phyloP scores from a whole-genome alignment of 306 rosid species.

The Acmispon strigosus region DNA sequence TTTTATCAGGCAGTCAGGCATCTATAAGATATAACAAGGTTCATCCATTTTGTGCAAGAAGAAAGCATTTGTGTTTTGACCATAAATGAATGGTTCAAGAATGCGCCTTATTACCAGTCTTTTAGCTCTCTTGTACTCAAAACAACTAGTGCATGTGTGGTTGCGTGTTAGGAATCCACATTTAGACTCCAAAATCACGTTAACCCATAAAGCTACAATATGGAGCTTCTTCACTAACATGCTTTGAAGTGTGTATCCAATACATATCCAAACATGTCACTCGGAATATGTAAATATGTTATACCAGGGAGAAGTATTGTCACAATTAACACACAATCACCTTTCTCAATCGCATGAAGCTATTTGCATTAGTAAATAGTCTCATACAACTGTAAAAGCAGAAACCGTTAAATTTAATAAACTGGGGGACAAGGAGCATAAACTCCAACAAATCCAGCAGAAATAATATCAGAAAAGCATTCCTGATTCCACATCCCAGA shows the following conservation, averaged over 20 bases:
- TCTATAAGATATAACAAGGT: background rate
- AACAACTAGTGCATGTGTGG: too few species aligned
- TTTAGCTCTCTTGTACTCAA: background rate
- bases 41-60: background rate
- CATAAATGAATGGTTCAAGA: constrained; percentile 12
- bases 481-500: background rate
- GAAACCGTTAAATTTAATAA: background rate
- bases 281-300: background rate
- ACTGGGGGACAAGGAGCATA: background rate
- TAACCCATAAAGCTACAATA: too few species aligned
- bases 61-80: constrained; percentile 6
- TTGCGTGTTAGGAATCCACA: too few species aligned
- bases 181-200: too few species aligned
- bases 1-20: background rate
- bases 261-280: too few species aligned
- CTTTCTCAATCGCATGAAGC: constrained; percentile 4
- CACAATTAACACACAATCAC: background rate
- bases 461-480: constrained; percentile 13
- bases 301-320: background rate
- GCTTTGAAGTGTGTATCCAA: too few species aligned
- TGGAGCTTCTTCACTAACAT: too few species aligned
- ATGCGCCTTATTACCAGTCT: background rate
- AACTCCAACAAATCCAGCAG: background rate
- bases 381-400: constrained; percentile 11
- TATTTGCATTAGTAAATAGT: background rate